A percentile compares a stretch with the other conserved stretches of the same genome.
Conservation (phyloP, 306 rosid genomes). For the Lathyrus aphaca region DNA sequence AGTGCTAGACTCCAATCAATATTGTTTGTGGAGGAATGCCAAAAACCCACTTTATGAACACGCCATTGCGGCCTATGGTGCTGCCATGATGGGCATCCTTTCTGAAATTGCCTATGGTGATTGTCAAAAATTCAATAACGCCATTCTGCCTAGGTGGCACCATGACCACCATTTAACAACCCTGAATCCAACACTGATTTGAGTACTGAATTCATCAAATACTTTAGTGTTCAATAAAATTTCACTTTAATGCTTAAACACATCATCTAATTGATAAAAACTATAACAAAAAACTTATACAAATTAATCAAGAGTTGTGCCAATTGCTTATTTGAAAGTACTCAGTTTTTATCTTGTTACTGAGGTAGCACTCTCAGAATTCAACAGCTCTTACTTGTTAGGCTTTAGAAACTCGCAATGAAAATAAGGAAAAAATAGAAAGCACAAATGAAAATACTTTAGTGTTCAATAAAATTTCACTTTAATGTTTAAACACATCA, state of each 20-base stretch:
- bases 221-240: constrained; percentile 25
- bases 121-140: not conserved
- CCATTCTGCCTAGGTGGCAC: not conserved
- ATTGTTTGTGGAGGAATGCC: not conserved
- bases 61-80: not conserved
- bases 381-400: not conserved
- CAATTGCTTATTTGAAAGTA: constrained; percentile 20
- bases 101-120: not conserved
- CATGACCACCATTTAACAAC: not conserved
- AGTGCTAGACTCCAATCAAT: constrained; percentile 8
- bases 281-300: not conserved
- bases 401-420: not conserved
- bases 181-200: constrained; percentile 3
- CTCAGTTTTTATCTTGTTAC: constrained; percentile 11
- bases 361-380: constrained; percentile 10
- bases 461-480: constrained; percentile 31
- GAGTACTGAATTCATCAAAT: not conserved
- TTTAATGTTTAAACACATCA: constrained; percentile 22
- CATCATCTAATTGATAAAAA: constrained; percentile 15
- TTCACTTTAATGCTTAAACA: constrained; percentile 24
- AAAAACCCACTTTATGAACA: not conserved
- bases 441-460: too few species aligned
- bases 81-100: not conserved
- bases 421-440: not conserved
- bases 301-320: constrained; percentile 7